Conservation (phyloP, 2,329 filamentous ascomycete genomes). For the Arachnomyces sp. region DNA sequence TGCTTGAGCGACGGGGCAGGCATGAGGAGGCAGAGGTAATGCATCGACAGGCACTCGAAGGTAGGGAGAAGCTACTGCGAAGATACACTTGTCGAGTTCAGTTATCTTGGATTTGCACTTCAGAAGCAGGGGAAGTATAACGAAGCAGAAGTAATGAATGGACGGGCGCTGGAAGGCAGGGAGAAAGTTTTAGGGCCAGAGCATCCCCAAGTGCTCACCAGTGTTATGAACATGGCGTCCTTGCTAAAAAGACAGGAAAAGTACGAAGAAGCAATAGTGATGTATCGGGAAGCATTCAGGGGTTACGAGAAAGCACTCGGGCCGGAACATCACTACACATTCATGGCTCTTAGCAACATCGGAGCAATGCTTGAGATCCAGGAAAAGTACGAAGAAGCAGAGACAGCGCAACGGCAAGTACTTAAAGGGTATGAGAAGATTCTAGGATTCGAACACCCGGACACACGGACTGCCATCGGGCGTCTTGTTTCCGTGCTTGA, state of each 20-base stretch:
- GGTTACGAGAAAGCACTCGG: constrained; percentile 13
- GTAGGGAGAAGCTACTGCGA: constrained; percentile 11
- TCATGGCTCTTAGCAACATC: constrained; percentile 14
- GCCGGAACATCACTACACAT: constrained; percentile 18
- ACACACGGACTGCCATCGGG: constrained; percentile 11
- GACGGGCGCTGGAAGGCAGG: constrained; percentile 5
- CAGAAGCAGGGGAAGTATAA: not conserved
- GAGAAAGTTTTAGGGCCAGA: constrained; percentile 10
- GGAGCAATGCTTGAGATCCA: not conserved
- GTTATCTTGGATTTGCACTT: not conserved
- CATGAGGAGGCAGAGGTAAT: constrained; percentile 16
- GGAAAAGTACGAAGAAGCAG: no score
- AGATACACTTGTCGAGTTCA: no score
- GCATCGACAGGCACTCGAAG: constrained; percentile 11
- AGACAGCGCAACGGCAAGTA: no score
- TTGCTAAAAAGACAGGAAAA: constrained; percentile 10
- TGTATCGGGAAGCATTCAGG: constrained; percentile 13
- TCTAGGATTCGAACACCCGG: constrained; percentile 12
- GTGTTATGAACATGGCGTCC: constrained; percentile 12
- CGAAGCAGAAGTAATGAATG: constrained; percentile 7
- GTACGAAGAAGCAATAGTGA: constrained; percentile 15
- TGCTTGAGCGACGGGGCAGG: constrained; percentile 9
- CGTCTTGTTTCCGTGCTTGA: constrained; percentile 5
- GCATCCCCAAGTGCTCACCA: constrained; percentile 15
- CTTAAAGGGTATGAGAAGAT: no score